Evolutionary conservation across 1,139 yeast species (phyloP).

Genomic region (Entelexis paramagnoliae): DNA sequence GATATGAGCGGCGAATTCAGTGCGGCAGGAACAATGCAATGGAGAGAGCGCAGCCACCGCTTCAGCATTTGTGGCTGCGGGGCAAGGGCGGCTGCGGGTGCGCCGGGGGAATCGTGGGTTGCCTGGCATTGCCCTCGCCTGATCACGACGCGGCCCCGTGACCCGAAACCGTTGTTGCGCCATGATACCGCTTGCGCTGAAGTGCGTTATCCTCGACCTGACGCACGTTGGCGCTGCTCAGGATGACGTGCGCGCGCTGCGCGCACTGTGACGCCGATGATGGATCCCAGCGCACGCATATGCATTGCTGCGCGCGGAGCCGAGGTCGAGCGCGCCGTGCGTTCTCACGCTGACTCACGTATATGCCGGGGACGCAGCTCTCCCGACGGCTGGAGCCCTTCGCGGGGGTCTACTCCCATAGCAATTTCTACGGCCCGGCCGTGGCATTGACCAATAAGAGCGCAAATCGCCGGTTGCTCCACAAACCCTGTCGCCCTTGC

Average conservation of each 20-base stretch:
- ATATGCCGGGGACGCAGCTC: too few species aligned
- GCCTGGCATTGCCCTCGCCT: too few species aligned
- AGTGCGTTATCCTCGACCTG: neutral
- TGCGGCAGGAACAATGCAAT: too few species aligned
- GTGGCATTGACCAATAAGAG: neutral
- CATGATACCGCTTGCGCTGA: neutral
- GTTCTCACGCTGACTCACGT: too few species aligned
- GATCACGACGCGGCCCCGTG: neutral
- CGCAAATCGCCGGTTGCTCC: slow-evolving; percentile 1
- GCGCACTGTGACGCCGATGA: too few species aligned
- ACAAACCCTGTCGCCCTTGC: slow-evolving; percentile 1
- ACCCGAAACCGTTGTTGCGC: neutral
- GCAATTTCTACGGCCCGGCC: neutral
- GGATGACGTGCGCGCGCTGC: neutral
- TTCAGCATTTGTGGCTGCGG: too few species aligned
- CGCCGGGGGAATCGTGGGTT: too few species aligned
- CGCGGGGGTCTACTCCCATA: neutral
- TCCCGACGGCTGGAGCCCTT: neutral
- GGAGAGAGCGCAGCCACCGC: too few species aligned
- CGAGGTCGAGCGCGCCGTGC: too few species aligned
- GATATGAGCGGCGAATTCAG: too few species aligned
- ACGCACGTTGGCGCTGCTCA: neutral
- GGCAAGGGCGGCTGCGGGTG: too few species aligned
- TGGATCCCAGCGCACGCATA: neutral
- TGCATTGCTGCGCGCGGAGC: neutral